A percentile compares a stretch with the other conserved stretches of the same genome.
phyloP scores from a whole-genome alignment of 352 stramenopile species.

The Pythium rishiriense region DNA sequence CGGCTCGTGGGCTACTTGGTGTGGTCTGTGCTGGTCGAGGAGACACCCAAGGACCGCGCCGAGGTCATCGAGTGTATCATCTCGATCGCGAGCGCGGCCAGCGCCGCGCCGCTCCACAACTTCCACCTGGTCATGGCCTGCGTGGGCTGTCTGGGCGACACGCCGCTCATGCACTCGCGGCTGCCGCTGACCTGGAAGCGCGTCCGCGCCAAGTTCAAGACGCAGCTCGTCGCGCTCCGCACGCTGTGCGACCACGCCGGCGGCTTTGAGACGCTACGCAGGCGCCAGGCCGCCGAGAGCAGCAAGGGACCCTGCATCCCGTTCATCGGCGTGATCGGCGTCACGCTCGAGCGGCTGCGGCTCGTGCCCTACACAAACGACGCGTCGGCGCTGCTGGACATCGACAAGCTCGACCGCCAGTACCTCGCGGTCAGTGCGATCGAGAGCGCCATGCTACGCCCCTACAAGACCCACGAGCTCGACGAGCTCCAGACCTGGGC shows the following conservation, averaged over 20 bases:
- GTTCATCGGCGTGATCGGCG: conserved; percentile 72
- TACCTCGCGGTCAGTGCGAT: conserved; percentile 23
- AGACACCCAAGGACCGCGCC: conserved; percentile 62
- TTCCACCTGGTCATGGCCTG: conserved; percentile 83
- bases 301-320: conserved; percentile 47
- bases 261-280: conserved; percentile 69
- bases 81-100: conserved; percentile 51
- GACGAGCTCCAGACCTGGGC: conserved; percentile 19
- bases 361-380: conserved; percentile 16
- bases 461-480: conserved; percentile 22
- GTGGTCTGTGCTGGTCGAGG: conserved; percentile 73
- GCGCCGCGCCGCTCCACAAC: conserved; percentile 51
- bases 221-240: conserved; percentile 56
- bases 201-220: conserved; percentile 67
- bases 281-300: conserved; percentile 52
- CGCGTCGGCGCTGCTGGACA: conserved; percentile 4
- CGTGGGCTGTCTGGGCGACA: conserved; percentile 70
- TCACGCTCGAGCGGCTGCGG: conserved; percentile 64
- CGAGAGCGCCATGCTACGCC: conserved; percentile 26
- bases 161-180: conserved; percentile 64
- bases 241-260: conserved; percentile 67
- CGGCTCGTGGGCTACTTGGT: conserved; percentile 65
- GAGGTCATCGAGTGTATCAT: conserved; percentile 77
- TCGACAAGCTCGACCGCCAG: conserved; percentile 27
- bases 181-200: conserved; percentile 74